A percentile compares a stretch with the other conserved stretches of the same genome.
These are phyloP conservation scores for Potentilla sterilis DNA, from an alignment of 306 rosid species.

Conservation along the genomic window DNA sequence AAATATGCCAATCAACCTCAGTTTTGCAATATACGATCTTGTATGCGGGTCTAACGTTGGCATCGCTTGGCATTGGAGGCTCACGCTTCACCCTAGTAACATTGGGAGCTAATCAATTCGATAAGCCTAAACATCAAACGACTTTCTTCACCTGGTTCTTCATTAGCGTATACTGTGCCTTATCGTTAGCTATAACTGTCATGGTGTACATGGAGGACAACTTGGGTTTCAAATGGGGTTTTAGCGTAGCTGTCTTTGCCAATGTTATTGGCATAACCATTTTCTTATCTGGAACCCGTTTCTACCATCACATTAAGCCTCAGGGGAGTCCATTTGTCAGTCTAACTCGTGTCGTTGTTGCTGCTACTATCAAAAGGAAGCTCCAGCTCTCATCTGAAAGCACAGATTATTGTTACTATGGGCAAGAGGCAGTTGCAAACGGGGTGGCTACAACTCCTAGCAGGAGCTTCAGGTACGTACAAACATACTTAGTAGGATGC, in stretches of 20 bases:
- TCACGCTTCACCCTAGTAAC: constrained; percentile 46
- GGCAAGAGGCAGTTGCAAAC: background rate
- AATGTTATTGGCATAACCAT: constrained; percentile 20
- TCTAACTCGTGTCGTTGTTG: constrained; percentile 38
- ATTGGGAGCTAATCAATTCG: constrained; percentile 48
- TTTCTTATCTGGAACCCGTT: constrained; percentile 34
- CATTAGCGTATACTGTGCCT: constrained; percentile 10
- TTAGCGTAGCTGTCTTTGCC: constrained; percentile 30
- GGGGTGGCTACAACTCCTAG: constrained; percentile 19
- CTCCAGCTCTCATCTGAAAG: constrained; percentile 18
- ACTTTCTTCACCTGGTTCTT: constrained; percentile 54
- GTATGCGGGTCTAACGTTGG: constrained; percentile 27
- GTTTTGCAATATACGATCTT: constrained; percentile 23
- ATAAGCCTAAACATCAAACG: constrained; percentile 25
- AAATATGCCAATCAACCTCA: constrained; percentile 31
- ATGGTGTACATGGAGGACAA: constrained; percentile 41
- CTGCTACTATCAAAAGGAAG: constrained; percentile 33
- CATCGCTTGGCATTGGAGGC: constrained; percentile 45
- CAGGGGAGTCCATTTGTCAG: constrained; percentile 37
- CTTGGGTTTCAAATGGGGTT: constrained; percentile 41
- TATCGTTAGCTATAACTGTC: constrained; percentile 21
- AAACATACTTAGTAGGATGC: no score
- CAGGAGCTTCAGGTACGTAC: constrained; percentile 43
- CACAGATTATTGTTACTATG: constrained; percentile 25
- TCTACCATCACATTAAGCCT: constrained; percentile 26